Conservation (phyloP, 331 rosid species). For the Dryas integrifolia region DNA sequence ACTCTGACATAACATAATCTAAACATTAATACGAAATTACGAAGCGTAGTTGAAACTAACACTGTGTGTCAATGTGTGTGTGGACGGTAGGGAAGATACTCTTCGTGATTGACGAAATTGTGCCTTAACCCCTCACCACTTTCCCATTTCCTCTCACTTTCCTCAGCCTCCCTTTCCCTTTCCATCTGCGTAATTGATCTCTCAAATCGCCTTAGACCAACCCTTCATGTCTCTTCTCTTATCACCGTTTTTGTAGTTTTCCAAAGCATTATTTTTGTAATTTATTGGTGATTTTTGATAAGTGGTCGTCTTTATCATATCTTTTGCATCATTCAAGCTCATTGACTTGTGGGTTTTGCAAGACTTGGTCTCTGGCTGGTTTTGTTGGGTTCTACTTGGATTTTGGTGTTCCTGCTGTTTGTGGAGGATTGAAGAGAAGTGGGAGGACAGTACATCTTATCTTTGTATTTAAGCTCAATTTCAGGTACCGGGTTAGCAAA, state of each 20-base stretch:
- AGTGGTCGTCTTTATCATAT: no score
- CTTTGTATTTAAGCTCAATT: constrained; percentile 25
- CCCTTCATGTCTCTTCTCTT: background rate
- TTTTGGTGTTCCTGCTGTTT: constrained; percentile 14
- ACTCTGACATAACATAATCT: background rate
- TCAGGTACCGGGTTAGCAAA: constrained; percentile 37
- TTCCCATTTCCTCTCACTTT: background rate
- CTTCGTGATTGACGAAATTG: constrained; percentile 2
- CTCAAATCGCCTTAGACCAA: background rate
- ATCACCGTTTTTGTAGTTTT: background rate
- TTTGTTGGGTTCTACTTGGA: constrained; percentile 25
- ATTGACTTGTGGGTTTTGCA: constrained; percentile 1
- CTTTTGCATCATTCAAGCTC: background rate
- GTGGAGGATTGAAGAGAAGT: constrained; percentile 22
- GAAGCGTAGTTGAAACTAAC: background rate
- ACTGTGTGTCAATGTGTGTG: background rate
- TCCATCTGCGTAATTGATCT: background rate
- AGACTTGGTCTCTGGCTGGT: constrained; percentile 8
- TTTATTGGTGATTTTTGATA: background rate
- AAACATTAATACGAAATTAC: background rate
- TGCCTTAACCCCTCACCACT: background rate
- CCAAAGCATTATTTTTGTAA: no score
- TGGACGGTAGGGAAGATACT: no score
- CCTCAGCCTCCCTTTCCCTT: constrained; percentile 1
- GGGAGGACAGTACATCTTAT: constrained; percentile 12